These are phyloP conservation scores for Colletotrichum melonis DNA, from an alignment of 2,329 filamentous ascomycete genomes.

Conservation along the genomic window DNA sequence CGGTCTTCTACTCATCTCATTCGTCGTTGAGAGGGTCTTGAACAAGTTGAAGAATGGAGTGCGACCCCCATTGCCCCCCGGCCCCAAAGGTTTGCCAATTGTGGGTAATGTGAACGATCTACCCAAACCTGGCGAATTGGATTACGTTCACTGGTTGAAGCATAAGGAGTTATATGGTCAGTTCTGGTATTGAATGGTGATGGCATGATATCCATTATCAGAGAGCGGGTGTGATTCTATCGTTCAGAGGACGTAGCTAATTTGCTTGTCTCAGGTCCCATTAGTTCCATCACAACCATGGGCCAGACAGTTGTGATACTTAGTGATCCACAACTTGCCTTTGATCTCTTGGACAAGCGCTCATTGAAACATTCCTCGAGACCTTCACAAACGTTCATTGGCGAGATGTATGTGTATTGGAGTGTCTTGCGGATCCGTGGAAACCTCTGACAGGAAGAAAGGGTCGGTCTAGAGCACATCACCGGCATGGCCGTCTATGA, in stretches of 20 bases:
- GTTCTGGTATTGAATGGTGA: not conserved
- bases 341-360: constrained; percentile 51
- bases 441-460: not conserved
- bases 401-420: constrained; percentile 47
- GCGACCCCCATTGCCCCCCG: constrained; percentile 38
- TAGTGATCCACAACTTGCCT: constrained; percentile 48
- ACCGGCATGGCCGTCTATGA: constrained; percentile 50
- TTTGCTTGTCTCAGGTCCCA: constrained; percentile 27
- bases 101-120: constrained; percentile 60
- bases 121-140: constrained; percentile 46
- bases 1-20: not conserved
- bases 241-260: not conserved
- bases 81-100: constrained; percentile 49
- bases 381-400: constrained; percentile 45
- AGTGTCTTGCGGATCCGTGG: accelerated
- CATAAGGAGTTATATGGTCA: constrained; percentile 47
- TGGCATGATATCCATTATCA: not conserved
- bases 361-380: constrained; percentile 46
- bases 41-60: not conserved
- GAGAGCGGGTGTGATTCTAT: too few relatives aligned
- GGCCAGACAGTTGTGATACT: constrained; percentile 55
- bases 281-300: constrained; percentile 49
- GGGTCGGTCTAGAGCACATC: constrained; percentile 50
- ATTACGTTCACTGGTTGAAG: constrained; percentile 49
- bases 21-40: not conserved